phyloP scores from a whole-genome alignment of 2,329 filamentous ascomycete genomes.

The Plenodomus lindquistii region DNA sequence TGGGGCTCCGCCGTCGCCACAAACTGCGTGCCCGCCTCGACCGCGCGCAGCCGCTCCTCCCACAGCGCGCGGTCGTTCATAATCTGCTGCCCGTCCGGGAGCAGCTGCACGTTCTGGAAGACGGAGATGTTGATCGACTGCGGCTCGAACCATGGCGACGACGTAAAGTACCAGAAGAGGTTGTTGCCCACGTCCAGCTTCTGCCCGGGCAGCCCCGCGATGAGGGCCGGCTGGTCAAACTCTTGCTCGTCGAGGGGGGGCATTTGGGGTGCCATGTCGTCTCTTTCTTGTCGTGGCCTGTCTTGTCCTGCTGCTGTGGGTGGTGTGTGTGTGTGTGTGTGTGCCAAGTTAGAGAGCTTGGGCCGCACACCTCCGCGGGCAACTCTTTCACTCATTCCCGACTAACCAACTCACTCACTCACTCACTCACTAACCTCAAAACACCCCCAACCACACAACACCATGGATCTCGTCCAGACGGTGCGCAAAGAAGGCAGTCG shows the following conservation, averaged over 20 bases:
- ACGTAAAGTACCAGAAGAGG: conserved; percentile 64
- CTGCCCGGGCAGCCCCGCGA: conserved; percentile 24
- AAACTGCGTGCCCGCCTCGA: conserved; percentile 60
- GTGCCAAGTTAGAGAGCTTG: conserved; percentile 6
- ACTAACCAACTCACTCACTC: conserved; percentile 1
- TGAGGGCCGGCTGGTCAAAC: conserved; percentile 28
- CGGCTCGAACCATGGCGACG: conserved; percentile 66
- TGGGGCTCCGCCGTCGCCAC: conserved; percentile 63
- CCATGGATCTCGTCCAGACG: conserved; percentile 90
- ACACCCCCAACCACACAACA: conserved; percentile 22
- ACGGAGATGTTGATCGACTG: conserved; percentile 63
- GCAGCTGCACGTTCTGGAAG: conserved; percentile 55
- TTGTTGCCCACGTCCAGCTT: conserved; percentile 31
- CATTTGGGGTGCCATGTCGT: conserved; percentile 31
- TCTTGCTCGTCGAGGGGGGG: conserved; percentile 40
- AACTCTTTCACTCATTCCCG: conserved; percentile 7
- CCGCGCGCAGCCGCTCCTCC: conserved; percentile 57
- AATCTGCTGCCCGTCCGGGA: conserved; percentile 54
- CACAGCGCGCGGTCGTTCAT: conserved; percentile 61
- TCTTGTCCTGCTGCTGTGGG: neutral
- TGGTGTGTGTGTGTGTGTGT: conserved; percentile 2
- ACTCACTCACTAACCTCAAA: neutral
- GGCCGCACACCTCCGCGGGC: conserved; percentile 28
- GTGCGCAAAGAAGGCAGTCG: conserved; percentile 88
- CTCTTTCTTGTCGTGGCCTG: neutral